These are phyloP conservation scores for Lathyrus tuberosus DNA, from an alignment of 306 rosid species.

Conservation along the genomic window DNA sequence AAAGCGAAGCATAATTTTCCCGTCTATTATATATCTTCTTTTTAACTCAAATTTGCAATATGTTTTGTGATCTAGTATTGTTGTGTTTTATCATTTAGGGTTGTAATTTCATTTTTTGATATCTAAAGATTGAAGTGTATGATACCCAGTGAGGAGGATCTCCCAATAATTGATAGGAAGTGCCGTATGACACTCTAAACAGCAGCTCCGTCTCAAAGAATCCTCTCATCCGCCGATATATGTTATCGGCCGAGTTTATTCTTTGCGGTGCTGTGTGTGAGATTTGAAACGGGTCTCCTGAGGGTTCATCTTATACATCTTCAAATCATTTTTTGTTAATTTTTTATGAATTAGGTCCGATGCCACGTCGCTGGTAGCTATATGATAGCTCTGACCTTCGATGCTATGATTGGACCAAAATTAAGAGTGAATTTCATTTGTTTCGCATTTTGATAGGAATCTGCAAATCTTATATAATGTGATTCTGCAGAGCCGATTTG, in stretches of 20 bases:
- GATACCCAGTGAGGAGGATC: conserved; percentile 63
- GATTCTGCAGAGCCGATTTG: background rate
- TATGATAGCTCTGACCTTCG: conserved; percentile 51
- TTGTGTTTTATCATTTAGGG: too few species aligned
- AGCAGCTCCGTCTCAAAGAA: conserved; percentile 36
- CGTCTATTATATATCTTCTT: too few species aligned
- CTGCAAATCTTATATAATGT: conserved; percentile 31
- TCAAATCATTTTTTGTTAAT: background rate
- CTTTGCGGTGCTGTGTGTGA: conserved; percentile 49
- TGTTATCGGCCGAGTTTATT: conserved; percentile 41
- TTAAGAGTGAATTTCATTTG: conserved; percentile 30
- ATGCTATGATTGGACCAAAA: conserved; percentile 86
- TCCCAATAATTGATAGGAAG: conserved; percentile 87
- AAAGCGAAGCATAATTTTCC: too few species aligned
- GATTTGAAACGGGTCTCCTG: conserved; percentile 84
- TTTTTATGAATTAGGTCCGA: conserved; percentile 39
- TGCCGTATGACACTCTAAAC: conserved; percentile 93
- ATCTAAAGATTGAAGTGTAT: too few species aligned
- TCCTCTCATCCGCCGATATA: conserved; percentile 45
- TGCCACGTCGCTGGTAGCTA: conserved; percentile 81
- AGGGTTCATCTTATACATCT: conserved; percentile 35
- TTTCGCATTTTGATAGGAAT: conserved; percentile 81
- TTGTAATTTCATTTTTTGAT: too few species aligned
- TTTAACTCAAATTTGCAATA: too few species aligned
- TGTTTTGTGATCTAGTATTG: too few species aligned